Evolutionary conservation across 2,329 filamentous ascomycete genomes (phyloP), one percentile per base, ranked within the genome.

Genomic region (Fusarium humuli): DNA sequence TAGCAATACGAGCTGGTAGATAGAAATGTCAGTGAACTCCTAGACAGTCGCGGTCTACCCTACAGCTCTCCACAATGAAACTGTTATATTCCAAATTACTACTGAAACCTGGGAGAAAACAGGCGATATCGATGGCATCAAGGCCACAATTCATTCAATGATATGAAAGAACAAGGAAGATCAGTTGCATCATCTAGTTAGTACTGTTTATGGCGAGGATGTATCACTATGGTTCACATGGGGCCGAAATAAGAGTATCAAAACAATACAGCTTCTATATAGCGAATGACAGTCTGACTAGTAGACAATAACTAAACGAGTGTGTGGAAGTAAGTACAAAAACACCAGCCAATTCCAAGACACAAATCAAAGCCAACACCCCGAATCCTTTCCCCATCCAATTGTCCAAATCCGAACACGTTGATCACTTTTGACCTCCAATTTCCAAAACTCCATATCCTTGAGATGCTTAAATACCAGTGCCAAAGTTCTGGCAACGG

Each of bases 401-500:
- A 41, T 44, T 44, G 56, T 55, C 27, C 10, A 61, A 54, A 50
- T 27, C 34, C 44, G 40, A 29, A 29, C 20, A 29, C 44, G 42
- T 47, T 40, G 32, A 20, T 40, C 56, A 40, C 42, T 52, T 63
- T 67, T 61, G 25, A 25, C 46, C 20, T 20, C 25, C 20, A 27
- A 50, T 57, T 27, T 14, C 46, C 23, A 20, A 50, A 67, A 58
- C 42, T 55, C 30, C 53, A 30, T 20, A 41, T 27, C 22, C n/a
- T 32, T 45, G 18, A 40, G 29, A 20, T 6, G 13, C 4, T 56
- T 70, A 75, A 40, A 72, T 40, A 68, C 78, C 64, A 11, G 60
- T 58, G 40, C 78, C 78, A 65, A 76, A 85, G 47, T 62, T 77
- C 40, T 69, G 72, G 75, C 85, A 87, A 71, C 84, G 81, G 34